Conservation (phyloP, 495 filamentous ascomycete genomes). For the Daldinia vernicosa region DNA sequence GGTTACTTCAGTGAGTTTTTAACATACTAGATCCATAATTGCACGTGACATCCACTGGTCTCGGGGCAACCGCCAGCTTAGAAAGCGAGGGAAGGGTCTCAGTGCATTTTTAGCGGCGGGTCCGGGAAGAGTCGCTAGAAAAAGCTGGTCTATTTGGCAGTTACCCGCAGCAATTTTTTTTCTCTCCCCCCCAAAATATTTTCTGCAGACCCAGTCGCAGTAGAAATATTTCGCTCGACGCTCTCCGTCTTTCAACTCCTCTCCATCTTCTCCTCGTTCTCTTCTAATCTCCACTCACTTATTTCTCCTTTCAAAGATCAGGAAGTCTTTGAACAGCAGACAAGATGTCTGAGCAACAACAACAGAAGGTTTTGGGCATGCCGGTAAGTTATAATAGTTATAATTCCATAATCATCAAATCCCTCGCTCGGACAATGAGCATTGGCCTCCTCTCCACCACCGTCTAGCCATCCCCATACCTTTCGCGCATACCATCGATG, state of each 20-base stretch:
- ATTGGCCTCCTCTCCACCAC: slow-evolving; percentile 51
- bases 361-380: slow-evolving; percentile 81
- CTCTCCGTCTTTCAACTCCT: slow-evolving; percentile 48
- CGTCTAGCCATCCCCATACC: slow-evolving; percentile 26
- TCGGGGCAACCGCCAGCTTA: slow-evolving; percentile 50
- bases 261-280: slow-evolving; percentile 47
- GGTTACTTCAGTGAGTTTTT: slow-evolving; percentile 13
- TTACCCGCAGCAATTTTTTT: slow-evolving; percentile 56
- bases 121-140: slow-evolving; percentile 52
- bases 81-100: slow-evolving; percentile 53
- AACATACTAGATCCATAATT: slow-evolving; percentile 21
- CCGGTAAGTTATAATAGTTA: slow-evolving; percentile 69
- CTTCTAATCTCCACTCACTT: slow-evolving; percentile 57
- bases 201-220: slow-evolving; percentile 44
- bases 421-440: slow-evolving; percentile 44
- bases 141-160: slow-evolving; percentile 47
- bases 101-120: slow-evolving; percentile 44
- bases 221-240: slow-evolving; percentile 46
- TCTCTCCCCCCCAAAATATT: slow-evolving; percentile 49
- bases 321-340: slow-evolving; percentile 53
- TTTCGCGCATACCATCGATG: slow-evolving; percentile 35
- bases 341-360: slow-evolving; percentile 67
- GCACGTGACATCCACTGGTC: slow-evolving; percentile 39
- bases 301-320: slow-evolving; percentile 57
- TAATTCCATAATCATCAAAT: slow-evolving; percentile 36